A percentile compares a stretch with the other conserved stretches of the same genome.
Conservation (phyloP, 768 basidiomycete genomes). For the Leccinum barrowsii region DNA sequence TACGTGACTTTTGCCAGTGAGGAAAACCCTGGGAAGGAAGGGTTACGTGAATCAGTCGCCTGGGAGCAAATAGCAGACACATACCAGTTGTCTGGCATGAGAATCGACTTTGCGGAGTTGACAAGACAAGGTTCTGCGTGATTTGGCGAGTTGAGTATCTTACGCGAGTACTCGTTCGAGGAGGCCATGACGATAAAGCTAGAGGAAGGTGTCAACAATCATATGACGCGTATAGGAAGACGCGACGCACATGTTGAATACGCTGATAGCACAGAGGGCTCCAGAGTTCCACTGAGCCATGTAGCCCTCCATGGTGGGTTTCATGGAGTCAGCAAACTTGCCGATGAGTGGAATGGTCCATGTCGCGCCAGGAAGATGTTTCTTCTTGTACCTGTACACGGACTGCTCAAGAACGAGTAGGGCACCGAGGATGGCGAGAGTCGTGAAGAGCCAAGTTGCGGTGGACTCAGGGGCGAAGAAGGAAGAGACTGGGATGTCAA, state of each 20-base stretch:
- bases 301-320: slow-evolving; percentile 90
- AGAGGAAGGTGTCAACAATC: slow-evolving; percentile 8
- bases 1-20: slow-evolving; percentile 89
- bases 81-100: slow-evolving; percentile 85
- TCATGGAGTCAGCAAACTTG: slow-evolving; percentile 89
- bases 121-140: slow-evolving; percentile 95
- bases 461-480: slow-evolving; percentile 33
- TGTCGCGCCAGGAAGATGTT: slow-evolving; percentile 75
- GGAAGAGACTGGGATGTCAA: slow-evolving; percentile 48
- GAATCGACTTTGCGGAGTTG: slow-evolving; percentile 82
- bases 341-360: slow-evolving; percentile 99
- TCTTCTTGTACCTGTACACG: slow-evolving; percentile 87
- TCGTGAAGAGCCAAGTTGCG: slow-evolving; percentile 61
- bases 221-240: background rate
- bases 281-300: slow-evolving; percentile 91
- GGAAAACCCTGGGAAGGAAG: slow-evolving; percentile 76
- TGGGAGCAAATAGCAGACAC: slow-evolving; percentile 12
- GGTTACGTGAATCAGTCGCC: background rate
- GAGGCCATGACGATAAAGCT: slow-evolving; percentile 99
- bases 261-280: slow-evolving; percentile 82
- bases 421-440: slow-evolving; percentile 61
- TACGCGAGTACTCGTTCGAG: slow-evolving; percentile 87
- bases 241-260: slow-evolving; percentile 89
- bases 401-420: slow-evolving; percentile 85
- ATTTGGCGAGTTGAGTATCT: slow-evolving; percentile 91